Percentiles rank a stretch among this genome's conserved stretches.
These are phyloP conservation scores for Sporisorium graminicola DNA, from an alignment of 1,284 basidiomycete species.

Conservation along the genomic window DNA sequence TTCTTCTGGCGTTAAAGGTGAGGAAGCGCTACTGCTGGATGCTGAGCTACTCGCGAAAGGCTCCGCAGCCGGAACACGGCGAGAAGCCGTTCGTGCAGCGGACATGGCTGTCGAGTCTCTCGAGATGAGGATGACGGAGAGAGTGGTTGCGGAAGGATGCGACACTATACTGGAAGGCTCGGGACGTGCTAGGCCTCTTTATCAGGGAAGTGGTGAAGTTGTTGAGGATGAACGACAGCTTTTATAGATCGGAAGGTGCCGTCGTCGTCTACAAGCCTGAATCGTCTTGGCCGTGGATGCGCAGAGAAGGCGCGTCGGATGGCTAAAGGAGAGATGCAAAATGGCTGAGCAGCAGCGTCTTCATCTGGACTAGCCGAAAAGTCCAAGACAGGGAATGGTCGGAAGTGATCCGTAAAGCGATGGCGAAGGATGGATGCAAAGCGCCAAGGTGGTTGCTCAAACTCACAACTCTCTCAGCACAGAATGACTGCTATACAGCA, in stretches of 20 bases:
- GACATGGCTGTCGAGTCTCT: constrained; percentile 26
- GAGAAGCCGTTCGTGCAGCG: constrained; percentile 29
- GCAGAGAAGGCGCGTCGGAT: background rate
- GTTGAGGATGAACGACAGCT: background rate
- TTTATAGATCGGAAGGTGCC: background rate
- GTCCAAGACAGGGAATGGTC: background rate
- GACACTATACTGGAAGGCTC: background rate
- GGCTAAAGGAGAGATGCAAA: constrained; percentile 7
- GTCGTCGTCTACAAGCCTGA: background rate
- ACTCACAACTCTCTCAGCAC: background rate
- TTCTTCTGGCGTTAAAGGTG: constrained; percentile 26
- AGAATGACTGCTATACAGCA: background rate
- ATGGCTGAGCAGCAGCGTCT: constrained; percentile 1
- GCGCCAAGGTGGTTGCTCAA: background rate
- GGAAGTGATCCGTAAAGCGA: constrained; percentile 10
- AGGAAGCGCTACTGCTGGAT: constrained; percentile 25
- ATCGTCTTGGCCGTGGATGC: background rate
- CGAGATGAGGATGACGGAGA: background rate
- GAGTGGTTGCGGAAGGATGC: background rate
- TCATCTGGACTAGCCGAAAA: constrained; percentile 7
- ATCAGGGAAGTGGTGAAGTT: background rate
- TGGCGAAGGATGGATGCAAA: constrained; percentile 13
- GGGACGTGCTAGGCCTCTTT: background rate
- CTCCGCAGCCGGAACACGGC: constrained; percentile 29
- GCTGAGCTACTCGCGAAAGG: constrained; percentile 21